phyloP scores from a whole-genome alignment of 176 grass and related monocot species.

The Avena insularis region DNA sequence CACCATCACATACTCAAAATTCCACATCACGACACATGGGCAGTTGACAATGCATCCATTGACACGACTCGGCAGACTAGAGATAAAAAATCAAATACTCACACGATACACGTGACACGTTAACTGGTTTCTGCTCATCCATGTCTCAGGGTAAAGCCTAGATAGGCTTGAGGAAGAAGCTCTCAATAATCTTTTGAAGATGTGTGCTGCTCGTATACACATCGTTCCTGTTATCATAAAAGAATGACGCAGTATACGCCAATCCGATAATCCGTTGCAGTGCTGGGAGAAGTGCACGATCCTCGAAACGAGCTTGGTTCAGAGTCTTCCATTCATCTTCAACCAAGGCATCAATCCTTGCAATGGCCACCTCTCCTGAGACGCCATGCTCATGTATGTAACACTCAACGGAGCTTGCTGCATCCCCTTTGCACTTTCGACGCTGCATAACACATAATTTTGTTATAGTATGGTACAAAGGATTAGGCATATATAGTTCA shows the following conservation, averaged over 20 bases:
- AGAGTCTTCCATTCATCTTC: background rate
- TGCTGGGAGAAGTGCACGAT: background rate
- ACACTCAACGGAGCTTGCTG: background rate
- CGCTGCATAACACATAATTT: background rate
- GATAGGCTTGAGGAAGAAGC: background rate
- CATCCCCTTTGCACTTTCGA: background rate
- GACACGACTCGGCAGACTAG: too few relatives aligned
- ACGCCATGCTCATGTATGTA: background rate
- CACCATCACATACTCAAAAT: too few relatives aligned
- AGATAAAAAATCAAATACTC: too few relatives aligned
- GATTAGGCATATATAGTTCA: too few relatives aligned
- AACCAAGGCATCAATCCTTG: background rate
- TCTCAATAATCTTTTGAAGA: background rate
- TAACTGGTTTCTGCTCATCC: too few relatives aligned
- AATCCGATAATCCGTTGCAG: background rate
- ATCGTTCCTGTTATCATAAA: background rate
- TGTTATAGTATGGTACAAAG: too few relatives aligned
- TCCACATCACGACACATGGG: too few relatives aligned
- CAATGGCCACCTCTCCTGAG: background rate
- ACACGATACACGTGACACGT: too few relatives aligned
- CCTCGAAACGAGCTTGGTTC: background rate
- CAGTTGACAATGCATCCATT: too few relatives aligned
- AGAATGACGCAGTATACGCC: rapidly evolving
- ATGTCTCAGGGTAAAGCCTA: too few relatives aligned
- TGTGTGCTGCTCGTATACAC: background rate